A percentile compares a stretch with the other conserved stretches of the same genome.
Conservation (phyloP, 108 stramenopile genomes). For the Nitzschia inconspicua region DNA sequence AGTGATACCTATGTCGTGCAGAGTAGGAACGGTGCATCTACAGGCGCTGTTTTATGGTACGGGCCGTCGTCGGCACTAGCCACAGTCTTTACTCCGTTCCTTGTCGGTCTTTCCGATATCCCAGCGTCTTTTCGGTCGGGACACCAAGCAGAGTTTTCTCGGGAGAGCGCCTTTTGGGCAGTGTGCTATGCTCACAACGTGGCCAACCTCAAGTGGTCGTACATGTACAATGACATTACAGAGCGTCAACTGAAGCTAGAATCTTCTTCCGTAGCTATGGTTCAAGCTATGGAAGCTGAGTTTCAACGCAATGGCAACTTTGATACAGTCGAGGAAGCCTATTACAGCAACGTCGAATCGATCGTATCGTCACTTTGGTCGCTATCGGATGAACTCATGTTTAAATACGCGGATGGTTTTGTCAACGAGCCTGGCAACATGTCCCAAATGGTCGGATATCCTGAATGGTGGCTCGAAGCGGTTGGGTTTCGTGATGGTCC, state of each 20-base stretch:
- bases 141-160: conserved; percentile 28
- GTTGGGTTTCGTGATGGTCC: conserved; percentile 37
- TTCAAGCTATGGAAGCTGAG: background rate
- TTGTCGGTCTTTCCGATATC: conserved; percentile 28
- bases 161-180: conserved; percentile 45
- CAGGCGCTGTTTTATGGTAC: conserved; percentile 43
- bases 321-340: conserved; percentile 3
- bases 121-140: conserved; percentile 40
- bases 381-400: conserved; percentile 41
- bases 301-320: background rate
- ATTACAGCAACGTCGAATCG: conserved; percentile 16
- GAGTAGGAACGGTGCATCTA: background rate
- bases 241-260: conserved; percentile 25
- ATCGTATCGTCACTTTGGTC: conserved; percentile 28
- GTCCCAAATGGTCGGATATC: conserved; percentile 42
- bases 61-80: conserved; percentile 37
- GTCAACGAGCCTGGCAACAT: conserved; percentile 28
- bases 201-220: conserved; percentile 48
- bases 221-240: conserved; percentile 34
- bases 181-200: conserved; percentile 35
- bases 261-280: conserved; percentile 16
- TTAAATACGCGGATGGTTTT: conserved; percentile 49
- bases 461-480: conserved; percentile 45
- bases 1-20: conserved; percentile 53
- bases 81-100: conserved; percentile 45